A percentile compares a stretch with the other conserved stretches of the same genome.
phyloP scores from a whole-genome alignment of 176 grass and related monocot species.

The Aegilops tauschii region DNA sequence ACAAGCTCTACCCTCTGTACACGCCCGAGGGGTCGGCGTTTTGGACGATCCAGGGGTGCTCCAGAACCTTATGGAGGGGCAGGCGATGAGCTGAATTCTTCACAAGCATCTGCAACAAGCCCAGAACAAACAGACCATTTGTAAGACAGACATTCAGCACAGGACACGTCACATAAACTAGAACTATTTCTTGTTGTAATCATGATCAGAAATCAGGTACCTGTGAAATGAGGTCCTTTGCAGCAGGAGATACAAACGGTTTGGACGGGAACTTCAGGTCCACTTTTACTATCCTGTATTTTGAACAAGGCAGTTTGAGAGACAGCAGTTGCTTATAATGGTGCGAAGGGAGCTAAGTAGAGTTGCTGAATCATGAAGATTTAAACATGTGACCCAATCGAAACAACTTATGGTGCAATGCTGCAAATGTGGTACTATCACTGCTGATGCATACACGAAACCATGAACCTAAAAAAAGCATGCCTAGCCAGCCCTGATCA shows the following conservation, averaged over 20 bases:
- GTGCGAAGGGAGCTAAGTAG: not conserved
- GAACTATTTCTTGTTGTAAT: not conserved
- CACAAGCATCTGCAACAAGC: constrained; percentile 77
- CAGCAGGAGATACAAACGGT: constrained; percentile 69
- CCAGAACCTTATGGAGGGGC: constrained; percentile 72
- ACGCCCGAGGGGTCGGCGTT: constrained; percentile 81
- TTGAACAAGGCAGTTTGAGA: constrained; percentile 24
- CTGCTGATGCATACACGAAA: not conserved
- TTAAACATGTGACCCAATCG: not conserved
- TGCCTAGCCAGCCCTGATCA: too few species aligned
- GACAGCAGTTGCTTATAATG: not conserved
- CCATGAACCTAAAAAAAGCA: constrained; percentile 3
- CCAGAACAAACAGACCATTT: not conserved
- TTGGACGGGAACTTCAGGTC: constrained; percentile 82
- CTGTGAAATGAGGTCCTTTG: constrained; percentile 83
- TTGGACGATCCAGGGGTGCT: constrained; percentile 94
- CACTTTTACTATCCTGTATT: constrained; percentile 83
- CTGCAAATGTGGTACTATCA: not conserved
- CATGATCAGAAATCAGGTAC: constrained; percentile 13
- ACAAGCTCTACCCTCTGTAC: constrained; percentile 44
- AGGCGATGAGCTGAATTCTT: constrained; percentile 57
- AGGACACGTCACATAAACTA: not conserved
- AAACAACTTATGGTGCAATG: not conserved
- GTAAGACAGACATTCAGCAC: not conserved
- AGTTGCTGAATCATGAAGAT: not conserved